These are phyloP conservation scores for Fusarium sp. DNA, from an alignment of 2,329 filamentous ascomycete genomes.

Conservation along the genomic window DNA sequence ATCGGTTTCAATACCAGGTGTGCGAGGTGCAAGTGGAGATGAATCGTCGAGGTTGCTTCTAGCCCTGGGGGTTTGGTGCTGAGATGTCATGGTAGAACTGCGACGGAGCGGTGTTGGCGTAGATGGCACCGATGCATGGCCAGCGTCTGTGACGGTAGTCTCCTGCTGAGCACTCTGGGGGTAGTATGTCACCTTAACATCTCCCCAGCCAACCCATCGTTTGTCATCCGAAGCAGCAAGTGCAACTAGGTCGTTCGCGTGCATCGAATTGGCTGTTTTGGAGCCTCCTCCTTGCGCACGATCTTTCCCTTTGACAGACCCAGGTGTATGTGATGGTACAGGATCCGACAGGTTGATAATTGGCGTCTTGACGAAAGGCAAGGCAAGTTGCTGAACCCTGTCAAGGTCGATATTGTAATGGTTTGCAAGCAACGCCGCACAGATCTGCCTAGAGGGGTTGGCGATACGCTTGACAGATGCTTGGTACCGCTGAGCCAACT, in stretches of 20 bases:
- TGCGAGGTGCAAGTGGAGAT: slow-evolving; percentile 64
- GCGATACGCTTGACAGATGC: slow-evolving; percentile 84
- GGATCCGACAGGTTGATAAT: slow-evolving; percentile 66
- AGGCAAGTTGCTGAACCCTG: slow-evolving; percentile 84
- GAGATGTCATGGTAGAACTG: slow-evolving; percentile 67
- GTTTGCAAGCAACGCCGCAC: slow-evolving; percentile 80
- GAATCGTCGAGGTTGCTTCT: slow-evolving; percentile 57
- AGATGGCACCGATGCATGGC: slow-evolving; percentile 65
- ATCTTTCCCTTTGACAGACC: slow-evolving; percentile 81
- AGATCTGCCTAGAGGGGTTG: slow-evolving; percentile 75
- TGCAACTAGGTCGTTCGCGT: slow-evolving; percentile 86
- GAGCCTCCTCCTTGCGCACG: slow-evolving; percentile 62
- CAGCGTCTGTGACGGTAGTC: slow-evolving; percentile 44
- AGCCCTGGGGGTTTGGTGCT: slow-evolving; percentile 59
- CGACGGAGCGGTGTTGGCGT: slow-evolving; percentile 84
- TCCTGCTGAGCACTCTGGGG: slow-evolving; percentile 56
- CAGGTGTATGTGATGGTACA: slow-evolving; percentile 65
- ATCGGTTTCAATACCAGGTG: slow-evolving; percentile 56
- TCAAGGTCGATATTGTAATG: slow-evolving; percentile 88
- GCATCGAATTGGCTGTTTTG: slow-evolving; percentile 70
- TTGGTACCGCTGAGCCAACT: slow-evolving; percentile 92
- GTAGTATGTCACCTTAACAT: slow-evolving; percentile 86
- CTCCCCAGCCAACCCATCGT: slow-evolving; percentile 83
- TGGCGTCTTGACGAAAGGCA: slow-evolving; percentile 83
- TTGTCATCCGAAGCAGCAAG: slow-evolving; percentile 73